Evolutionary conservation across 2,329 filamentous ascomycete genomes (phyloP).

Genomic region (Fusarium sp.): DNA sequence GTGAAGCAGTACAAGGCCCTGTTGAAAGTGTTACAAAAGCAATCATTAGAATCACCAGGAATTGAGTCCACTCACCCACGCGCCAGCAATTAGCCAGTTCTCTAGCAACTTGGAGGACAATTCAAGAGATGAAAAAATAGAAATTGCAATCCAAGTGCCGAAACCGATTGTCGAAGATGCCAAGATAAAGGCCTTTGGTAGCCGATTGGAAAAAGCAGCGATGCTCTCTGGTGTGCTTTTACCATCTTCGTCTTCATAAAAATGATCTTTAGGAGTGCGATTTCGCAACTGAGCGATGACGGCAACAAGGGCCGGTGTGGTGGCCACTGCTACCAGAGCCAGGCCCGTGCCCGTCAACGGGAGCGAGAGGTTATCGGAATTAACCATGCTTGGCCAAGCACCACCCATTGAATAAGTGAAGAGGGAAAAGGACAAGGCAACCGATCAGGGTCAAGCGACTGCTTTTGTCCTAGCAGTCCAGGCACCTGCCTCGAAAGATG

Average conservation of each 20-base stretch:
- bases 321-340: constrained; percentile 50
- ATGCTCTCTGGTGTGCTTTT: constrained; percentile 73
- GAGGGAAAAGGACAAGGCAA: neutral
- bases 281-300: constrained; percentile 50
- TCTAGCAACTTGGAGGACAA: constrained; percentile 54
- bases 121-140: constrained; percentile 62
- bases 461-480: constrained; percentile 19
- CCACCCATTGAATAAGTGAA: neutral
- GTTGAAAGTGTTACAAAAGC: constrained; percentile 9
- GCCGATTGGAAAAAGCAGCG: constrained; percentile 69
- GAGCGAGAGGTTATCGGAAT: constrained; percentile 30
- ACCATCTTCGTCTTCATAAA: constrained; percentile 78
- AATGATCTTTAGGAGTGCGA: constrained; percentile 54
- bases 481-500: constrained; percentile 25
- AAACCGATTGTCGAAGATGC: constrained; percentile 66
- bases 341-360: constrained; percentile 50
- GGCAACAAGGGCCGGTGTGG: constrained; percentile 52
- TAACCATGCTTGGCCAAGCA: constrained; percentile 27
- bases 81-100: constrained; percentile 69
- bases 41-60: neutral
- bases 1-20: constrained; percentile 67
- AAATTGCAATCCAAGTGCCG: constrained; percentile 66
- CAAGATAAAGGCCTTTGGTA: constrained; percentile 66
- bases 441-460: constrained; percentile 6
- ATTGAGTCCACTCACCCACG: constrained; percentile 68